A percentile compares a stretch with the other conserved stretches of the same genome.
These are phyloP conservation scores for Trametes cinnabarina DNA, from an alignment of 768 basidiomycete genomes.

Conservation along the genomic window DNA sequence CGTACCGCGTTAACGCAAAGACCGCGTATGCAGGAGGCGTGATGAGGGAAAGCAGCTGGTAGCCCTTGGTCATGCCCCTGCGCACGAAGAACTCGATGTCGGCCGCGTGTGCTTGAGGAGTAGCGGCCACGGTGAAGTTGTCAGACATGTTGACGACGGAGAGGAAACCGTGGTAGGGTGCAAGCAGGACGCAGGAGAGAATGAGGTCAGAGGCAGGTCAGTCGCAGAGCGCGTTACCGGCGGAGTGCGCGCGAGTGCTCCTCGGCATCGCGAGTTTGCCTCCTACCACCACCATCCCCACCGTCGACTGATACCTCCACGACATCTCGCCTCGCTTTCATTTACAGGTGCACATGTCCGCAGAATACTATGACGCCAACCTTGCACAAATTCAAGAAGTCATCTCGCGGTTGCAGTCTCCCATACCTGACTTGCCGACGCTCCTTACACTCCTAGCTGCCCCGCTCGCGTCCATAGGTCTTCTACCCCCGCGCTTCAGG, in stretches of 20 bases:
- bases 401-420: slow-evolving; percentile 29
- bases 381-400: slow-evolving; percentile 28
- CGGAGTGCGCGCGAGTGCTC: background rate
- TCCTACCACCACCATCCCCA: background rate
- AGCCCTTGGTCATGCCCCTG: slow-evolving; percentile 63
- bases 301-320: too few relatives aligned
- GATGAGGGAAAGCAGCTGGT: slow-evolving; percentile 62
- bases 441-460: slow-evolving; percentile 55
- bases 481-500: slow-evolving; percentile 60
- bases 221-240: background rate
- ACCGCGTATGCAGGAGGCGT: slow-evolving; percentile 60
- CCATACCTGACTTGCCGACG: slow-evolving; percentile 45
- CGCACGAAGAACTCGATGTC: slow-evolving; percentile 69
- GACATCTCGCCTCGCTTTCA: background rate
- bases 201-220: slow-evolving; percentile 13
- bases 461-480: slow-evolving; percentile 54
- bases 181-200: background rate
- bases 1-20: slow-evolving; percentile 52
- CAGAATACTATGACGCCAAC: slow-evolving; percentile 19
- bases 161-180: background rate
- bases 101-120: slow-evolving; percentile 39
- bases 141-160: slow-evolving; percentile 21
- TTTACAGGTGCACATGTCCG: slow-evolving; percentile 16
- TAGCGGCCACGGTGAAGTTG: slow-evolving; percentile 22
- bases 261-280: background rate